A percentile compares a stretch with the other conserved stretches of the same genome.
Conservation (phyloP, 2,329 filamentous ascomycete species). For the Penicillium italicum region DNA sequence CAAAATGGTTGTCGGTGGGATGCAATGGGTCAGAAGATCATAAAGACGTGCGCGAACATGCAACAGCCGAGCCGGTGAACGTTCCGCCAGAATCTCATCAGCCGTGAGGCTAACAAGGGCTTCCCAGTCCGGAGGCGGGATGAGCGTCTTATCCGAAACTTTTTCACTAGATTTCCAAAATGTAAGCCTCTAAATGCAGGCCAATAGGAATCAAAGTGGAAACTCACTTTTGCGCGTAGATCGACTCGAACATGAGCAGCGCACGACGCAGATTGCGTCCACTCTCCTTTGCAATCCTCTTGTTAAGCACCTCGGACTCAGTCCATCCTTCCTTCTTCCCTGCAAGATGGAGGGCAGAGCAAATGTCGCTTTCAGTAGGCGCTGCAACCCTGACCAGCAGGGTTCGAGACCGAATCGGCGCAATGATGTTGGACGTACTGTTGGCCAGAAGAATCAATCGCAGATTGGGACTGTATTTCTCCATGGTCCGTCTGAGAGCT, state of each 20-base stretch:
- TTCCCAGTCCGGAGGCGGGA: constrained; percentile 96
- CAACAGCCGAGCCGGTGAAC: constrained; percentile 83
- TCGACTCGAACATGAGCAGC: constrained; percentile 92
- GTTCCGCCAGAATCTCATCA: constrained; percentile 89
- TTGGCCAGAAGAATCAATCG: constrained; percentile 89
- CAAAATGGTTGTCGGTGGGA: constrained; percentile 87
- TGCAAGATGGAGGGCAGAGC: constrained; percentile 63
- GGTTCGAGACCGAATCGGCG: constrained; percentile 90
- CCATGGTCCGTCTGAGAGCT: constrained; percentile 91
- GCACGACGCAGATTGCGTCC: constrained; percentile 86
- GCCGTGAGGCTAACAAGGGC: constrained; percentile 83
- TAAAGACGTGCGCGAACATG: constrained; percentile 92
- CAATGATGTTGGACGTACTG: constrained; percentile 96
- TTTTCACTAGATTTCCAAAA: constrained; percentile 63
- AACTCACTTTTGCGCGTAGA: constrained; percentile 91
- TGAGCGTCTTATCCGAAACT: constrained; percentile 79
- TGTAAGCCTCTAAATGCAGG: constrained; percentile 8
- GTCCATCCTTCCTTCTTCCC: constrained; percentile 82
- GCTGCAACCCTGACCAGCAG: constrained; percentile 88
- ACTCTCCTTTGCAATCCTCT: constrained; percentile 83
- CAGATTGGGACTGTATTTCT: constrained; percentile 96
- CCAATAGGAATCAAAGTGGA: neutral
- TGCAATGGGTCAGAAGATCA: constrained; percentile 94
- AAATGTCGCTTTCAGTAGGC: constrained; percentile 81
- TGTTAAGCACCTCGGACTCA: constrained; percentile 70